These are phyloP conservation scores for Dendrobium huoshanense DNA, from an alignment of 106 monocot genomes.

Conservation along the genomic window DNA sequence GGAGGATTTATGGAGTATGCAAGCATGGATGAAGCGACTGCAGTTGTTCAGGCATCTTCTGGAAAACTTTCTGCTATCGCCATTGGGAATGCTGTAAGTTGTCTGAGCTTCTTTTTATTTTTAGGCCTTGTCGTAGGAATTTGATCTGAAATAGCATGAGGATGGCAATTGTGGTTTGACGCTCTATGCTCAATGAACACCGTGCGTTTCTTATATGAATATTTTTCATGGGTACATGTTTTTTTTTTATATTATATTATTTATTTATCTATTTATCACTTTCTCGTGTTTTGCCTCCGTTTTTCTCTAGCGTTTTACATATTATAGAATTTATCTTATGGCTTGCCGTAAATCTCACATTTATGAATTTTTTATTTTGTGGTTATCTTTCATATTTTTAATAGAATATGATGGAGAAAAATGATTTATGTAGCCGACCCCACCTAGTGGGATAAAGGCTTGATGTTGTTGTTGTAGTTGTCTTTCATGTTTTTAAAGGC, in stretches of 20 bases:
- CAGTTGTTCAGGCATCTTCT: conserved; percentile 38
- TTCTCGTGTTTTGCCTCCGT: background rate
- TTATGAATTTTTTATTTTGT: background rate
- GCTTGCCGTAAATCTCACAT: background rate
- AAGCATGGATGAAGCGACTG: conserved; percentile 48
- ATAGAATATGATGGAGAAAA: background rate
- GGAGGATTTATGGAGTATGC: conserved; percentile 45
- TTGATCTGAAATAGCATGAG: background rate
- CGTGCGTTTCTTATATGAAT: background rate
- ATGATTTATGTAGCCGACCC: no score
- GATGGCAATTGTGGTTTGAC: background rate
- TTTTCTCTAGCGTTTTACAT: background rate
- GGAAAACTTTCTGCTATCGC: conserved; percentile 65
- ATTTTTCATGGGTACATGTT: background rate
- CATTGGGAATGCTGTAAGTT: conserved; percentile 82
- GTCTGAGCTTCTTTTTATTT: background rate
- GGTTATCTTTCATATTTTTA: background rate
- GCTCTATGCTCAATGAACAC: background rate
- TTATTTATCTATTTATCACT: background rate
- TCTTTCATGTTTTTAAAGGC: background rate
- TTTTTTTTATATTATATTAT: background rate
- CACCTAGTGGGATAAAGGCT: no score
- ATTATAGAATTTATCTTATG: background rate
- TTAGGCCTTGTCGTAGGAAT: background rate
- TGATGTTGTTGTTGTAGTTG: background rate